Base-by-base conservation (phyloP, 352 stramenopile genomes). In the Bremia lactucae region DNA sequence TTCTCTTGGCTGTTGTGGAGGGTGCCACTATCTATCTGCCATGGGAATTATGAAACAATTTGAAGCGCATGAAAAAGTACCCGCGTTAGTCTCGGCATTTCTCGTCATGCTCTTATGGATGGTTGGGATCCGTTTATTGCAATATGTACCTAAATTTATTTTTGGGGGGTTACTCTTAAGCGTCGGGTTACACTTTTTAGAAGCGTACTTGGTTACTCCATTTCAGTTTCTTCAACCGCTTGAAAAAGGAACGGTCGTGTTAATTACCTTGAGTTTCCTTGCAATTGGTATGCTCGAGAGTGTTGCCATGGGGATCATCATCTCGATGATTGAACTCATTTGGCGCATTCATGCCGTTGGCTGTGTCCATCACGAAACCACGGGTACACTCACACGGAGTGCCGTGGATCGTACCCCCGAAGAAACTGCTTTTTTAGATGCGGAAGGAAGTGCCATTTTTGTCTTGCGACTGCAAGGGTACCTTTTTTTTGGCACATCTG, bases 11-110 rank as follows among this genome's bases (percentile, higher is more conserved):
- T 86, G 75, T 42, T 85, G 70, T 35, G 78, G 75, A 2, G 78
- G 78, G 0, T 87, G 75, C 31, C 78, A 88, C 39, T 90, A 90
- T 42, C 47, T 90, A 0, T 87, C 74, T 0, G 78, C 78, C 0
- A 90, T 90, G 74, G 75, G 72, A 0, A 87, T 90, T 37, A 84
- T 90, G 69, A 81, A 84, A 44, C 77, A 87, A 40, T 87, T 90
- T 38, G 68, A 85, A 6, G 78, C 75, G 3, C 75, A 90, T 28
- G 75, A 87, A 15, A 78, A 76, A 37, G 59, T 85, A 0, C 78
- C 78, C n/a, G 78, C 77, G 8, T 40, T 88, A 2, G 68, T 90
- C 2, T 87, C 71, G 21, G 66, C 75, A 0, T 63, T 44, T 16
- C 45, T 87, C 21, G 38, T 87, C 15, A 14, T 83, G 0, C 21